phyloP scores from a whole-genome alignment of 306 rosid species.

The Cicer pinnatifidum region DNA sequence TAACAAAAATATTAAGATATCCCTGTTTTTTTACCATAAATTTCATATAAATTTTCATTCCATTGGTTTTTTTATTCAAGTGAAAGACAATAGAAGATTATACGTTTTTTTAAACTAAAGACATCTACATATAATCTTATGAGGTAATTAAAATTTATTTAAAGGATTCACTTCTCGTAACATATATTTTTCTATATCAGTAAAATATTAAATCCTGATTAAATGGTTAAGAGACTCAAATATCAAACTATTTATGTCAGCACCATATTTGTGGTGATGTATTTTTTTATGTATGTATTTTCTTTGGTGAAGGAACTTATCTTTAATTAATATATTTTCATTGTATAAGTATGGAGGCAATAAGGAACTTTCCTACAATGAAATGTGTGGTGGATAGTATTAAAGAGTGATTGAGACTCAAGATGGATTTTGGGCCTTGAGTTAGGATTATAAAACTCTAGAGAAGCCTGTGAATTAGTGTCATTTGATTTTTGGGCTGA shows the following conservation, averaged over 20 bases:
- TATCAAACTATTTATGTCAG: too few relatives aligned
- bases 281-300: too few relatives aligned
- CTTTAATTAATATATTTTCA: neutral
- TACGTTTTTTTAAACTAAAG: neutral
- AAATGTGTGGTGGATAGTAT: neutral
- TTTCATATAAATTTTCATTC: neutral
- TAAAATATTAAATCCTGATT: too few relatives aligned
- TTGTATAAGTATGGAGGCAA: neutral
- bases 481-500: slow-evolving; percentile 26
- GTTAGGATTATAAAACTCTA: slow-evolving; percentile 5
- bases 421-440: slow-evolving; percentile 34
- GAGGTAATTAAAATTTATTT: too few relatives aligned
- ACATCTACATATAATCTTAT: too few relatives aligned
- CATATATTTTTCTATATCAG: too few relatives aligned
- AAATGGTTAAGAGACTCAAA: too few relatives aligned
- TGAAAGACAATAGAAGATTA: neutral
- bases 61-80: neutral
- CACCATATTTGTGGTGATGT: too few relatives aligned
- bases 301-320: neutral
- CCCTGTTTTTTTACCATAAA: too few relatives aligned
- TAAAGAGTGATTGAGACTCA: neutral
- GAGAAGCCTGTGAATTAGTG: neutral
- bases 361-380: neutral
- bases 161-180: too few relatives aligned
- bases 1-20: too few relatives aligned